Conservation (phyloP, 768 basidiomycete genomes). For the Coprinellus micaceus region DNA sequence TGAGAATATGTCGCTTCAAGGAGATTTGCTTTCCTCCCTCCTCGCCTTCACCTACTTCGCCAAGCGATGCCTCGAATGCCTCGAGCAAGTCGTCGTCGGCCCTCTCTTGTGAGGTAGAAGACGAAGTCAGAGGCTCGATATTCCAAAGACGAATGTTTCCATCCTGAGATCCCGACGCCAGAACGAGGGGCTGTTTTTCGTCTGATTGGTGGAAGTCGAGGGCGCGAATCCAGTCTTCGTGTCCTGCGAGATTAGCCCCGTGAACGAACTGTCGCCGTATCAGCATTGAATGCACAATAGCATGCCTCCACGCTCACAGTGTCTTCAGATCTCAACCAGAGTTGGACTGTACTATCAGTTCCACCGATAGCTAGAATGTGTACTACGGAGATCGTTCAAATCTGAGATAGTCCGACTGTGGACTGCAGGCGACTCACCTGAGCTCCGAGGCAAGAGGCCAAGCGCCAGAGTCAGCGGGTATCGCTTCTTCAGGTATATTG, state of each 20-base stretch:
- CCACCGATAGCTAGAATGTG: slow-evolving; percentile 74
- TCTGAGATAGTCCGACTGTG: not conserved
- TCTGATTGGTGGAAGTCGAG: slow-evolving; percentile 55
- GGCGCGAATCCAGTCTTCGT: slow-evolving; percentile 93
- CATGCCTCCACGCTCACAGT: slow-evolving; percentile 34
- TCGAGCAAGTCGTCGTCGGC: slow-evolving; percentile 77
- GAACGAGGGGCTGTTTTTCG: slow-evolving; percentile 47
- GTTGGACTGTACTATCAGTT: slow-evolving; percentile 76
- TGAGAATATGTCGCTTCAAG: slow-evolving; percentile 78
- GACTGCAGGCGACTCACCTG: slow-evolving; percentile 15
- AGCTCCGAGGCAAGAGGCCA: slow-evolving; percentile 58
- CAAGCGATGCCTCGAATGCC: slow-evolving; percentile 80
- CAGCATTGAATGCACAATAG: not conserved
- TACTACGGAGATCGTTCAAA: slow-evolving; percentile 31
- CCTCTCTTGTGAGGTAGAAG: slow-evolving; percentile 12
- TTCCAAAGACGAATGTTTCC: slow-evolving; percentile 92
- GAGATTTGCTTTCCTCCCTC: slow-evolving; percentile 86
- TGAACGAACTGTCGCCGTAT: slow-evolving; percentile 48
- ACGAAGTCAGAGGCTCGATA: slow-evolving; percentile 50
- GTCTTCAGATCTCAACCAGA: slow-evolving; percentile 68
- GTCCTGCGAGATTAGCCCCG: slow-evolving; percentile 66
- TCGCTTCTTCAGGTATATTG: slow-evolving; percentile 58
- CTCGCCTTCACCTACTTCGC: slow-evolving; percentile 74
- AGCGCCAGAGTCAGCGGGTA: slow-evolving; percentile 74
- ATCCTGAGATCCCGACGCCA: slow-evolving; percentile 96